Evolutionary conservation across 768 basidiomycete species (phyloP), one percentile per base, ranked within the genome.

Genomic region (Clitopilus hobsonii): DNA sequence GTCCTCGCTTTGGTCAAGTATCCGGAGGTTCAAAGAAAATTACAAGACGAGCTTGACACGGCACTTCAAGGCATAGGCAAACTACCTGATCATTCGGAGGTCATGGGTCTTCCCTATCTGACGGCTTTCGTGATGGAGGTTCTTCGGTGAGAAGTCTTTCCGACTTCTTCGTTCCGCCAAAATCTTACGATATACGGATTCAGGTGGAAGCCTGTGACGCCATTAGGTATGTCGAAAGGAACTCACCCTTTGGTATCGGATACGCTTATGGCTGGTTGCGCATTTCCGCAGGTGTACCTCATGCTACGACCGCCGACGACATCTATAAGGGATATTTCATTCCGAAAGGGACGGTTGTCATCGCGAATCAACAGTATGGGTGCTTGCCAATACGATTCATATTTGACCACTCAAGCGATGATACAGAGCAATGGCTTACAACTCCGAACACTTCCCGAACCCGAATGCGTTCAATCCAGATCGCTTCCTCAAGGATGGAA

Each of bases 391-490:
- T 36, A 3, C 3, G n/a, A 14, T n/a, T n/a, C 32, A 14, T 54
- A 79, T 78, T 16, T 56, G 80, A 56, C 80, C 79, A 18, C 79
- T 80, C 32, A 36, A 36, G 13, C 10, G 32, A 14, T 14, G 36
- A 14, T 68, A 71, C 76, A 53, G 61, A 78, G 70, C 69, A 14
- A 76, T 79, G 38, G 64, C 76, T 38, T 70, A 71, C 32, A 36
- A 36, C 32, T 11, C 13, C 4, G 32, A 36, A 52, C 68, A 75
- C 53, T 84, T 76, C 60, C 63, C 72, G 13, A 63, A 80, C 29
- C 78, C 82, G 14, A 67, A 75, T 8, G 60, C 51, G 27, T 84
- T 84, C 65, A 65, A 62, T 22, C 83, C 83, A 2, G 77, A 82
- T 38, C 74, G 83, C 51, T 81, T 77, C 63, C 56, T 76, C 45